Percentiles rank a stretch among this genome's conserved stretches.
phyloP scores from a whole-genome alignment of 345 rosid species.

The Xanthoceras sorbifolium region DNA sequence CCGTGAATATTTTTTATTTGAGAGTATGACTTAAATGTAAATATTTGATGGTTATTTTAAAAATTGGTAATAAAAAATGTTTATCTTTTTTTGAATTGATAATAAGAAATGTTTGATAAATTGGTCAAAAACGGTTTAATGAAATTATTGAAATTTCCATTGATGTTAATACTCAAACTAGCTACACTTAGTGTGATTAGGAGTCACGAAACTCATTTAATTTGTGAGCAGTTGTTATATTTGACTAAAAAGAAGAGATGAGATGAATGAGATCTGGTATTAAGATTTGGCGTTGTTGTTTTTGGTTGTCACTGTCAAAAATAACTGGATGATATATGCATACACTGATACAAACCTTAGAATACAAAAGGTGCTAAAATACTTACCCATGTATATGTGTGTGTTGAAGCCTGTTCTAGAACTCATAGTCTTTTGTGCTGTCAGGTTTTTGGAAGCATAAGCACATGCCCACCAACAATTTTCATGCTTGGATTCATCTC shows the following conservation, averaged over 20 bases:
- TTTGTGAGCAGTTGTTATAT: neutral
- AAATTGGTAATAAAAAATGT: too few relatives aligned
- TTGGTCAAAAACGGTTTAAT: neutral
- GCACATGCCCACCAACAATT: neutral
- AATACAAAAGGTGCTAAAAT: constrained; percentile 2
- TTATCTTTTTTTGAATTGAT: too few relatives aligned
- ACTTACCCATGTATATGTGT: neutral
- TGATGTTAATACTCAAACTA: too few relatives aligned
- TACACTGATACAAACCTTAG: neutral
- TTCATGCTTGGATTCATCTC: constrained; percentile 18
- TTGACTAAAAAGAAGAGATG: constrained; percentile 21
- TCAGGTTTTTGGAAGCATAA: constrained; percentile 24
- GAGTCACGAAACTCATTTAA: neutral
- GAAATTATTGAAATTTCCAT: too few relatives aligned
- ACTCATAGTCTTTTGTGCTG: constrained; percentile 5
- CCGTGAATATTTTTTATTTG: neutral
- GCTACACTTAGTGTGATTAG: neutral
- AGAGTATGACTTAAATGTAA: neutral
- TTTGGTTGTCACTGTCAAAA: constrained; percentile 23
- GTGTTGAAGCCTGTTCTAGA: neutral
- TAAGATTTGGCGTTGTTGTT: constrained; percentile 25
- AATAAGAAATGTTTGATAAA: neutral
- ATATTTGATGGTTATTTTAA: too few relatives aligned
- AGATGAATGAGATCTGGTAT: constrained; percentile 30
- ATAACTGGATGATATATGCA: neutral